Percentiles rank a stretch among this genome's conserved stretches.
These are phyloP conservation scores for Solanum chacoense DNA, from an alignment of 305 asterid genomes.

Conservation along the genomic window DNA sequence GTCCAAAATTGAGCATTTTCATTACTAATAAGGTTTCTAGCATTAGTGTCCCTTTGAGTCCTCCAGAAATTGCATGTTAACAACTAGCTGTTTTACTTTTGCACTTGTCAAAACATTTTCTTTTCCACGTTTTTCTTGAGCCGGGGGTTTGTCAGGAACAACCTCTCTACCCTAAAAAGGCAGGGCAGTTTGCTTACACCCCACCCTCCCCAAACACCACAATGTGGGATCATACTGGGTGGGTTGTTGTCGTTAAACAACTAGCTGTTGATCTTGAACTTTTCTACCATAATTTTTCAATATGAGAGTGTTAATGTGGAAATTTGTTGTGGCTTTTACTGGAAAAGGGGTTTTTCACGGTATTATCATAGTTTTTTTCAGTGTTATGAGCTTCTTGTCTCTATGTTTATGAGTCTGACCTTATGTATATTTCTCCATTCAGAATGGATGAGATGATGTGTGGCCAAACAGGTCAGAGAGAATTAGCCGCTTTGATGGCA, in stretches of 20 bases:
- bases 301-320: not conserved
- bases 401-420: conserved; percentile 1
- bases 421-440: conserved; percentile 9
- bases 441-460: conserved; percentile 99
- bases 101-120: not conserved
- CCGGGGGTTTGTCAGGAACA: not conserved
- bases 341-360: not conserved
- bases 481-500: conserved; percentile 41
- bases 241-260: not conserved
- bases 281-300: not conserved
- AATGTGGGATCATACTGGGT: not conserved
- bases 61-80: not conserved
- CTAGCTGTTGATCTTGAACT: not conserved
- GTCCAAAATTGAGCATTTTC: not conserved
- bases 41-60: not conserved
- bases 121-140: not conserved
- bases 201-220: not conserved
- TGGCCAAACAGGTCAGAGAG: conserved; percentile 59
- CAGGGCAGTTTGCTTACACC: not conserved
- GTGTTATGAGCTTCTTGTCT: not conserved
- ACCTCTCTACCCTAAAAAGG: not conserved
- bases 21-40: not conserved
- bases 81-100: not conserved
- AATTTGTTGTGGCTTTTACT: not conserved
- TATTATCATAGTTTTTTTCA: not conserved